A percentile compares a stretch with the other conserved stretches of the same genome.
Conservation (phyloP, 306 rosid genomes). For the Gynostemma pentaphyllum region DNA sequence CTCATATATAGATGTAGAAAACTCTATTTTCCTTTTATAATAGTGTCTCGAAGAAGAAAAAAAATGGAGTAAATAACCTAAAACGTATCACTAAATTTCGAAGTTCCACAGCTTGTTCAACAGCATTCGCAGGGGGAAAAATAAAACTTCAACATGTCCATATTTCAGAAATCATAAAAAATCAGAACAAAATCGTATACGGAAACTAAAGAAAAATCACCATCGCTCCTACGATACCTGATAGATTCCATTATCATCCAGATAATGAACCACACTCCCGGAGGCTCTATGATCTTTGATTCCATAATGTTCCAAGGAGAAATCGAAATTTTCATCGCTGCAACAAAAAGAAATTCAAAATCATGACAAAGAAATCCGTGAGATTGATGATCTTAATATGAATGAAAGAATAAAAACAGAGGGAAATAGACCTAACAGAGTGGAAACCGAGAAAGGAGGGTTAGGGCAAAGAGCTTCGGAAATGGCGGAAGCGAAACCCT, state of each 20-base stretch:
- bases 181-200: neutral
- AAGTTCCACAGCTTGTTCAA: neutral
- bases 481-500: slow-evolving; percentile 53
- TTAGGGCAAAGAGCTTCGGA: slow-evolving; percentile 34
- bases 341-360: neutral
- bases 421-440: slow-evolving; percentile 22
- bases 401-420: neutral
- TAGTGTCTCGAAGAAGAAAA: too few relatives aligned
- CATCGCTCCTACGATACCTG: slow-evolving; percentile 23
- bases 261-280: slow-evolving; percentile 44
- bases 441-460: slow-evolving; percentile 26
- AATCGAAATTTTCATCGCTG: slow-evolving; percentile 54
- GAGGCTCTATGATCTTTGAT: slow-evolving; percentile 48
- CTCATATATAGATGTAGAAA: neutral
- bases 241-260: slow-evolving; percentile 35
- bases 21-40: neutral
- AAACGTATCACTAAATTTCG: neutral
- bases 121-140: too few relatives aligned
- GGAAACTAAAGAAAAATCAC: neutral
- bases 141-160: neutral
- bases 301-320: slow-evolving; percentile 56
- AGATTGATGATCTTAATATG: neutral
- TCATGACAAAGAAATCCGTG: neutral
- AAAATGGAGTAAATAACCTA: neutral
- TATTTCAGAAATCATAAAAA: neutral